phyloP scores from a whole-genome alignment of 371 early-diverging fungal species.

The Mucor sp. region DNA sequence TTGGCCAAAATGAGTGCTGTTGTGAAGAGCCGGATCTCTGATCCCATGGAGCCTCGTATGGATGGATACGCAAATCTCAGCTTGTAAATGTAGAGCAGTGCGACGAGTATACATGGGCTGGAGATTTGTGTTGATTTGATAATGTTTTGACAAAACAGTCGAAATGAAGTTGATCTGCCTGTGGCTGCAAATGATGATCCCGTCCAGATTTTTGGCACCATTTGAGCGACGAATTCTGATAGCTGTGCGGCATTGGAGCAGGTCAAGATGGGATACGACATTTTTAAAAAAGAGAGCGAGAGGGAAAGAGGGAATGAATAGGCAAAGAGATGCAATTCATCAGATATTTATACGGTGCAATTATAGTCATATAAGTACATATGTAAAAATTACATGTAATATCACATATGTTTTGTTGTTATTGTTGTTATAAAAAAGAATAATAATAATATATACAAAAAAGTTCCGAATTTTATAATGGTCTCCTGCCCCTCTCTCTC shows the following conservation, averaged over 20 bases:
- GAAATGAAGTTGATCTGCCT: constrained; percentile 26
- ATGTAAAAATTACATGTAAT: background rate
- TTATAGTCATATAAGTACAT: background rate
- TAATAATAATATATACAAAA: constrained; percentile 1
- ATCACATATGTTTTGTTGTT: constrained; percentile 1
- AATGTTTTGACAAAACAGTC: constrained; percentile 47
- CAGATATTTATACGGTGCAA: background rate
- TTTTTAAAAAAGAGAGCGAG: background rate
- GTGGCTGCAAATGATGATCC: constrained; percentile 28
- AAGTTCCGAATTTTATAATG: constrained; percentile 5
- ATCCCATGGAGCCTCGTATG: constrained; percentile 44
- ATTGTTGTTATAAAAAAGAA: background rate
- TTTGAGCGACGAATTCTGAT: constrained; percentile 45
- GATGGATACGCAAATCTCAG: constrained; percentile 34
- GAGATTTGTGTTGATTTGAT: constrained; percentile 46
- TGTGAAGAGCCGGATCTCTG: constrained; percentile 63
- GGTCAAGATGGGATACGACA: constrained; percentile 9
- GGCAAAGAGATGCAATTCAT: background rate
- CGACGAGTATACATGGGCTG: constrained; percentile 33
- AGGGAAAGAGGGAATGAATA: background rate
- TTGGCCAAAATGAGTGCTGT: constrained; percentile 64
- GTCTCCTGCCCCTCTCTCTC: background rate
- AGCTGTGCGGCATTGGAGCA: constrained; percentile 34
- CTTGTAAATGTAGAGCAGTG: constrained; percentile 40
- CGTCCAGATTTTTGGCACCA: constrained; percentile 53